These are phyloP conservation scores for Tuber brumale DNA, from an alignment of 495 filamentous ascomycete species.

Conservation along the genomic window DNA sequence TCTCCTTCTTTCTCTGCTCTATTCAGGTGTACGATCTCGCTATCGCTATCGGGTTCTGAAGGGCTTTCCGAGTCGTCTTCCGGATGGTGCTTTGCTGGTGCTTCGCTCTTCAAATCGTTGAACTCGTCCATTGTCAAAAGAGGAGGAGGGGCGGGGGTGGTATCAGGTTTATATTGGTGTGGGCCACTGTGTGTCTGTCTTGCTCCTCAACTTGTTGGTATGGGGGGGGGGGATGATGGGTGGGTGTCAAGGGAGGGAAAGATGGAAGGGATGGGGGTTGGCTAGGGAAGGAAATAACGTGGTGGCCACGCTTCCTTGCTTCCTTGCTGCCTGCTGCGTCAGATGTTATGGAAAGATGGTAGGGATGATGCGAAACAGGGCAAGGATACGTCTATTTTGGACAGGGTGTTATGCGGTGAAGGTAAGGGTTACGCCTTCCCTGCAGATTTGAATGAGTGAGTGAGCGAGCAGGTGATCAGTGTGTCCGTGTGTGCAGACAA, in stretches of 20 bases:
- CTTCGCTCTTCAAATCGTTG: slow-evolving; percentile 32
- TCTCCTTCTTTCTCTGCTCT: slow-evolving; percentile 43
- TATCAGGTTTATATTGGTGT: not conserved
- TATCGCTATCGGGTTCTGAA: slow-evolving; percentile 34
- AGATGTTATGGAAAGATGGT: not conserved
- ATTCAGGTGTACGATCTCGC: slow-evolving; percentile 27
- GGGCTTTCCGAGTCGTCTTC: slow-evolving; percentile 31
- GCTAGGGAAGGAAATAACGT: slow-evolving; percentile 9
- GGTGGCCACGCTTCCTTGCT: not conserved
- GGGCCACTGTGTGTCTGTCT: not conserved
- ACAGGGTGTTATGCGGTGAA: not conserved
- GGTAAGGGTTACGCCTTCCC: not conserved
- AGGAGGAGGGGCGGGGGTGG: not conserved
- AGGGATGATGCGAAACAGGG: slow-evolving; percentile 1
- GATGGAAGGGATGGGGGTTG: slow-evolving; percentile 43
- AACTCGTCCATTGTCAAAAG: slow-evolving; percentile 35
- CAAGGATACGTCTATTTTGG: not conserved
- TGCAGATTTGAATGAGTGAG: not conserved
- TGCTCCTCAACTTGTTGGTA: not conserved
- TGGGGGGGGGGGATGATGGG: not conserved
- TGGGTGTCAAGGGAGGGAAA: not conserved
- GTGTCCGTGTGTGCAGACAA: not conserved
- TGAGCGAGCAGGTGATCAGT: not conserved
- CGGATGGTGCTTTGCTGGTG: slow-evolving; percentile 31
- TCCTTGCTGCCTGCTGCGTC: not conserved